These are phyloP conservation scores for Brassica cretica DNA, from an alignment of 345 rosid species.

Conservation along the genomic window DNA sequence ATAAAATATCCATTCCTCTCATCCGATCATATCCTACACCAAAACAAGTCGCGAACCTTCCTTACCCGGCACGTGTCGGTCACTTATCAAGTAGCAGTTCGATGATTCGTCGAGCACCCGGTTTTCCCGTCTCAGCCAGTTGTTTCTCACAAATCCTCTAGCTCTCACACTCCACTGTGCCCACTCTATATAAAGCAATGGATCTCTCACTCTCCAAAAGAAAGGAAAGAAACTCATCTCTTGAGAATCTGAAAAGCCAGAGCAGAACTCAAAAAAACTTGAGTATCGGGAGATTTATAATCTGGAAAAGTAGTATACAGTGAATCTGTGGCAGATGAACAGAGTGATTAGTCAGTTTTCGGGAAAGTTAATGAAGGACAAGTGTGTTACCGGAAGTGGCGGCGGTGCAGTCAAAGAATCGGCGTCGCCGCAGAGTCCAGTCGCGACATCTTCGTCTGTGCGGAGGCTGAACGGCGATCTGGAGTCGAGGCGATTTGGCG, in stretches of 20 bases:
- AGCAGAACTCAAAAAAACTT: not conserved
- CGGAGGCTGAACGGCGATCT: constrained; percentile 48
- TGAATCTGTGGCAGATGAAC: constrained; percentile 26
- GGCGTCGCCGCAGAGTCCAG: constrained; percentile 21
- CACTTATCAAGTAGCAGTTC: not conserved
- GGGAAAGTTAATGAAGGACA: constrained; percentile 56
- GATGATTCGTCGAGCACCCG: not conserved
- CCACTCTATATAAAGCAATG: constrained; percentile 30
- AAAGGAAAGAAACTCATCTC: not conserved
- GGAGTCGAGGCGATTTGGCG: constrained; percentile 41
- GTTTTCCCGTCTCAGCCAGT: constrained; percentile 34
- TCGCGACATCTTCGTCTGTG: constrained; percentile 39
- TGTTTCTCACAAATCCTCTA: constrained; percentile 24
- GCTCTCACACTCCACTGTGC: constrained; percentile 12
- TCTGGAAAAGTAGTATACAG: not conserved
- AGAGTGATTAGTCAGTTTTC: constrained; percentile 45
- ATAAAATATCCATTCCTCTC: constrained; percentile 18
- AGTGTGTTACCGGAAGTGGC: constrained; percentile 39
- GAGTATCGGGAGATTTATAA: not conserved
- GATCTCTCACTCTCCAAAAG: not conserved
- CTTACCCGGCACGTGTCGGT: constrained; percentile 29
- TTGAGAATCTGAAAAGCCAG: constrained; percentile 23
- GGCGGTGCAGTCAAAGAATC: constrained; percentile 44
- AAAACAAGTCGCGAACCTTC: constrained; percentile 39
- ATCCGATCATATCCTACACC: constrained; percentile 38